These are phyloP conservation scores for Xylariaceae sp. DNA, from an alignment of 2,329 filamentous ascomycete genomes.

Conservation along the genomic window DNA sequence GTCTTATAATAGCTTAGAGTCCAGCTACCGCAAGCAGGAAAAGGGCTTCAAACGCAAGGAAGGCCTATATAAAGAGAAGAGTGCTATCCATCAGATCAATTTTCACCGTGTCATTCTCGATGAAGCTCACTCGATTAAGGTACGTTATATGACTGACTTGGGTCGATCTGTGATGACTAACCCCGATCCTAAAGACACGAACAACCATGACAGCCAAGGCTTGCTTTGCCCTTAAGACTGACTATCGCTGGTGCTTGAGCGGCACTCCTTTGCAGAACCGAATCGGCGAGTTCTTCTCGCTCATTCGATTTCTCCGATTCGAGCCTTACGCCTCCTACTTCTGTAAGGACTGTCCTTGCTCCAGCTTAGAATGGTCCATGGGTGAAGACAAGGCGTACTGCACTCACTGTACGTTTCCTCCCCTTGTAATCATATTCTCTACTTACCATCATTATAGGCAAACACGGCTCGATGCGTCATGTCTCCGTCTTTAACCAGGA, in stretches of 20 bases:
- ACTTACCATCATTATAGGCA: conserved; percentile 15
- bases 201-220: conserved; percentile 91
- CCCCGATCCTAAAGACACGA: conserved; percentile 49
- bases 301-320: conserved; percentile 86
- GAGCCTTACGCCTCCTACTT: conserved; percentile 89
- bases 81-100: conserved; percentile 75
- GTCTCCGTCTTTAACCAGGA: conserved; percentile 93
- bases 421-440: not conserved
- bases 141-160: conserved; percentile 22
- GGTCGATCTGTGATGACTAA: conserved; percentile 12
- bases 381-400: conserved; percentile 64
- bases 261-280: conserved; percentile 95
- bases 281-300: conserved; percentile 94
- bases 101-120: conserved; percentile 93
- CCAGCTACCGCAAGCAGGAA: conserved; percentile 85
- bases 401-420: conserved; percentile 57
- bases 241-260: conserved; percentile 92
- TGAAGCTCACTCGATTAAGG: conserved; percentile 92
- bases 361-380: conserved; percentile 78
- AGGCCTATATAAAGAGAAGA: conserved; percentile 74
- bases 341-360: conserved; percentile 81
- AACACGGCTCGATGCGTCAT: conserved; percentile 37
- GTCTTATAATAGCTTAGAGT: conserved; percentile 90
- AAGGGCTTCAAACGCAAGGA: conserved; percentile 83
- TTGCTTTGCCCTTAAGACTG: conserved; percentile 83